Evolutionary conservation across 1,284 basidiomycete genomes (phyloP), one percentile per base, ranked within the genome.

Genomic region (Lignosus rhinocerotis): DNA sequence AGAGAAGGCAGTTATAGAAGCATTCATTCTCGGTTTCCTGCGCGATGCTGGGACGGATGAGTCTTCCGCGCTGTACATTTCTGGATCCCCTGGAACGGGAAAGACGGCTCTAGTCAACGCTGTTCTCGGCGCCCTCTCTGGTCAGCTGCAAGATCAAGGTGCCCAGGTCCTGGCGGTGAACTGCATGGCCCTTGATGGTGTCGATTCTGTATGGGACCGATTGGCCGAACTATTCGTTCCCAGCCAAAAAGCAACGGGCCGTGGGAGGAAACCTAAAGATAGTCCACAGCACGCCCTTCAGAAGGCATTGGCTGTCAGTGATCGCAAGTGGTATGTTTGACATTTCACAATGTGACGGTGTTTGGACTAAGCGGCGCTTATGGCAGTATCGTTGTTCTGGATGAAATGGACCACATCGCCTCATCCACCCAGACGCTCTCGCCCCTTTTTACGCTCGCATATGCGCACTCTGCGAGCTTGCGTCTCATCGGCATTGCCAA

Each of bases 401-500:
- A 93, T 67, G 91, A 93, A 69, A 78, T 93, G 36, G 90, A 93
- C 68, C 87, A 92, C 66, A 82, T 91, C 60, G 80, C 84, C 2
- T 78, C 83, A 1, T 83, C 82, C 2, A 67, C 82, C 1, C 81
- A 84, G 60, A 72, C 80, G 7, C 75, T 92, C 25, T 72, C 80
- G 0, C 74, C 84, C 8, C 73, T 93, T 45, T 91, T 92, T 70
- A 79, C 82, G 2, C 76, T 92, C 17, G 79, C 87, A 11, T 77
- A 80, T 46, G 72, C 79, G 2, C 73, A 81, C 55, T 70, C 80
- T 1, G 69, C 77, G 10, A 75, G 73, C 44, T 67, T 92, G 50
- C 83, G 89, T 44, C 74, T 90, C 42, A 84, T 93, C 61, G 90
- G 87, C 50, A 92, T 93, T 66, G 90, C 90, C 32, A 93, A 93